Evolutionary conservation across 2,329 filamentous ascomycete species (phyloP).

Genomic region (Juglanconis juglandina): DNA sequence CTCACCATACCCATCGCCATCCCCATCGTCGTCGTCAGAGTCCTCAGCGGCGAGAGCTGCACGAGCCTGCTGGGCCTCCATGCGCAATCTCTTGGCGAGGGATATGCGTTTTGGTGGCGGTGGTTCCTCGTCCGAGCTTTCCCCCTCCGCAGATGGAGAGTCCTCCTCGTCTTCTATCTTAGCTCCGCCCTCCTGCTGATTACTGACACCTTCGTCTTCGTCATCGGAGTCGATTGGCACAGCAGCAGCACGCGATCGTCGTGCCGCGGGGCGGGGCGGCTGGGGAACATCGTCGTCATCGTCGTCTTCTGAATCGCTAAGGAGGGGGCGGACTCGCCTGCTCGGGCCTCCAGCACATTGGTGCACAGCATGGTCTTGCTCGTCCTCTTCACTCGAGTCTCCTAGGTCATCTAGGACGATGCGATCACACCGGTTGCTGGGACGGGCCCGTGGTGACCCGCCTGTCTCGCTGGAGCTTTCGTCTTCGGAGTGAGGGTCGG

Average conservation of each 20-base stretch:
- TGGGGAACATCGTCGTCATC: background rate
- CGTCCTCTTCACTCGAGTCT: background rate
- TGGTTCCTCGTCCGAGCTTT: conserved; percentile 6
- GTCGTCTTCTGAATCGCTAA: background rate
- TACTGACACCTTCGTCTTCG: background rate
- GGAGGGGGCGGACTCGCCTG: background rate
- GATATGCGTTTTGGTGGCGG: conserved; percentile 10
- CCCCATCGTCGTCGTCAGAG: conserved; percentile 6
- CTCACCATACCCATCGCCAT: background rate
- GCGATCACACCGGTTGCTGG: background rate
- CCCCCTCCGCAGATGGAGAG: background rate
- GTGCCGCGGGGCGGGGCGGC: background rate
- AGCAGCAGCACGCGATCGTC: background rate
- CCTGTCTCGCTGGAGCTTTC: conserved; percentile 1
- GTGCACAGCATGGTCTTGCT: background rate
- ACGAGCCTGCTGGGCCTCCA: conserved; percentile 7
- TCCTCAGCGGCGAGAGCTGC: background rate
- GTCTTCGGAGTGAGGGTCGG: background rate
- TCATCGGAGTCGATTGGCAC: conserved; percentile 8
- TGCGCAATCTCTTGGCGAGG: conserved; percentile 8
- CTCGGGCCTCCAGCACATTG: background rate
- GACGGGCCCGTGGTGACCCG: background rate
- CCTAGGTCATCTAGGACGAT: background rate
- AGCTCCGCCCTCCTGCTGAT: background rate
- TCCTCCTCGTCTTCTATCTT: background rate